Evolutionary conservation across 1,284 basidiomycete genomes (phyloP).

Genomic region (Ustilago trichophora): DNA sequence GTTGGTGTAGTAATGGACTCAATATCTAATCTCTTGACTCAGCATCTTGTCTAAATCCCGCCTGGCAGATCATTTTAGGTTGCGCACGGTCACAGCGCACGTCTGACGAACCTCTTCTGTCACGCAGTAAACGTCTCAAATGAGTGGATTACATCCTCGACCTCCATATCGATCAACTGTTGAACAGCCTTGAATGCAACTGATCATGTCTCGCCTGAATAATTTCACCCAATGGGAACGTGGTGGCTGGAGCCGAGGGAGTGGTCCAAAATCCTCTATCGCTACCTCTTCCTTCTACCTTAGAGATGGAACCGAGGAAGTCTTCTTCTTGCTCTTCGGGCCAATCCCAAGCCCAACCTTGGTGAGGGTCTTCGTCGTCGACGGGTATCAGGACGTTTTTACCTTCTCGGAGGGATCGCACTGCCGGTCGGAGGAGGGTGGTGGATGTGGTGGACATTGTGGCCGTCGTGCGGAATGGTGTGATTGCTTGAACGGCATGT

Average conservation of each 20-base stretch:
- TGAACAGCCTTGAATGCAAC: conserved; percentile 95
- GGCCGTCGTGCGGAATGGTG: conserved; percentile 11
- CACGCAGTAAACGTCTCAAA: too few relatives aligned
- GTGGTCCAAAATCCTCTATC: conserved; percentile 43
- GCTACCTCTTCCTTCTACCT: not conserved
- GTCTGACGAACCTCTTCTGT: too few relatives aligned
- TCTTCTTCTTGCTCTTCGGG: conserved; percentile 62
- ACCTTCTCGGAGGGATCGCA: conserved; percentile 13
- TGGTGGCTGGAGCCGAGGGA: conserved; percentile 75
- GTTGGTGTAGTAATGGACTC: conserved; percentile 7
- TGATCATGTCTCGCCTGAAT: conserved; percentile 88
- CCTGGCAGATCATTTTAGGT: too few relatives aligned
- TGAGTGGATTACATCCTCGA: too few relatives aligned
- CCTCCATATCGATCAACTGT: conserved; percentile 71
- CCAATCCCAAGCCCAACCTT: conserved; percentile 64
- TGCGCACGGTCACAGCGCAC: too few relatives aligned
- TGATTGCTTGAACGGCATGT: too few relatives aligned
- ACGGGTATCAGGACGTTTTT: conserved; percentile 27
- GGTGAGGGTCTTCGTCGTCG: conserved; percentile 30
- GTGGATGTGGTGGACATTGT: conserved; percentile 1
- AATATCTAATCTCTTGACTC: too few relatives aligned
- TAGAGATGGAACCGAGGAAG: not conserved
- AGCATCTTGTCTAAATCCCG: too few relatives aligned
- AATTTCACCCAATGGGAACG: conserved; percentile 97
- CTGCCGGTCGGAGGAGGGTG: conserved; percentile 4